Evolutionary conservation across 2,329 filamentous ascomycete genomes (phyloP), one percentile per base, ranked within the genome.

Genomic region (Capronia americana): DNA sequence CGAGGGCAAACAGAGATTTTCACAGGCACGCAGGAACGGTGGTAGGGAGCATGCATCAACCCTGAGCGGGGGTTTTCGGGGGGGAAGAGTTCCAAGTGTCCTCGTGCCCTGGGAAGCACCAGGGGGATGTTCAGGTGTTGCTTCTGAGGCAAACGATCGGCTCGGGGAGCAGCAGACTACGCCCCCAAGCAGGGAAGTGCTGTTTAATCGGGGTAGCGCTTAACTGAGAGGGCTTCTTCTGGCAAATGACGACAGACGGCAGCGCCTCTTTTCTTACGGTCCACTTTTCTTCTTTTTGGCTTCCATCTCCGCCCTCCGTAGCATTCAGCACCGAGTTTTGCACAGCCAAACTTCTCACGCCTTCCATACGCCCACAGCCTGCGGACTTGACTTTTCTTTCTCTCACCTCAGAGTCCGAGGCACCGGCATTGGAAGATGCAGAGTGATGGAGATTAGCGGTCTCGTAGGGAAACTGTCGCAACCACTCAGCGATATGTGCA

Each of bases 291-390:
- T 44, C 28, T 30, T 38, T 51, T 61, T 61, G 58, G 41, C 57
- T 54, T 30, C 32, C 30, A 50, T 61, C 46, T 61, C 59, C 59
- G 59, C 50, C 51, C 59, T 56, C 59, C 59, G 59, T 62, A 62
- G 59, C 17, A 62, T 62, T 32, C 50, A 62, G 59, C 59, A 62
- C 59, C 20, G 34, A 7, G 32, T 38, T 28, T 56, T 26, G 56
- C 30, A 34, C 53, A 20, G 53, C 53, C 53, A 56, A 34, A 56
- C 53, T 56, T 24, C 38, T 17, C 34, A 58, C 34, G 23, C 8
- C n/a, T 30, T 23, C 11, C n/a, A 41, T n/a, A 20, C 38, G 34
- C 10, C 26, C 23, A 28, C 46, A 51, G 28, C 28, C 32, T 41
- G 32, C 20, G 26, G 59, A 14, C 41, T 44, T 53, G 28, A 41